A percentile compares a stretch with the other conserved stretches of the same genome.
These are phyloP conservation scores for Papiliotrema flavescens DNA, from an alignment of 1,284 basidiomycete genomes.

Conservation along the genomic window DNA sequence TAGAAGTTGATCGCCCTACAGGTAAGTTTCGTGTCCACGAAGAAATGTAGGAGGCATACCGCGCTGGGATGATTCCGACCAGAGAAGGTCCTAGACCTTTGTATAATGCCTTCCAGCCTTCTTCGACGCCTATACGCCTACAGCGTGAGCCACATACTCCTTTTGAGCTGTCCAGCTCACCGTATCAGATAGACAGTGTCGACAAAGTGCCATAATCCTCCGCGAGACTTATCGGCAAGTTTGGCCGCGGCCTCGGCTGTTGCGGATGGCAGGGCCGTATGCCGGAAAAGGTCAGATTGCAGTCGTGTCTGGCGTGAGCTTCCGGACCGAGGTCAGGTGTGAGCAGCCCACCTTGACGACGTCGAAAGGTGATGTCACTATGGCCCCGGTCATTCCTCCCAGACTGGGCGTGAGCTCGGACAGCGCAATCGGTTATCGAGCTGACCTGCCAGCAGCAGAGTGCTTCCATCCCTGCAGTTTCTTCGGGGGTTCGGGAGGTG, in stretches of 20 bases:
- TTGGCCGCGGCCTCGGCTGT: slow-evolving; percentile 11
- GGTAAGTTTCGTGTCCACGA: background rate
- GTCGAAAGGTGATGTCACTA: slow-evolving; percentile 95
- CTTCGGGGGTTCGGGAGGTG: slow-evolving; percentile 21
- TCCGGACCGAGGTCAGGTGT: background rate
- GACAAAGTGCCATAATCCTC: slow-evolving; percentile 85
- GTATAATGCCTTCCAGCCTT: slow-evolving; percentile 87
- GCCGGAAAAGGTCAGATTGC: slow-evolving; percentile 82
- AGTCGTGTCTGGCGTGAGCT: slow-evolving; percentile 63
- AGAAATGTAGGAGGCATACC: slow-evolving; percentile 49
- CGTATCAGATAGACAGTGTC: slow-evolving; percentile 87
- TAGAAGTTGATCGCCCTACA: slow-evolving; percentile 86
- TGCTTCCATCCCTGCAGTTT: slow-evolving; percentile 78
- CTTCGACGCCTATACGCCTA: slow-evolving; percentile 84
- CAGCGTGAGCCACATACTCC: slow-evolving; percentile 5
- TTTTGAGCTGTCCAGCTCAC: slow-evolving; percentile 51
- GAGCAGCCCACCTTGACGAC: slow-evolving; percentile 69
- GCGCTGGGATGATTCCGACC: slow-evolving; percentile 89
- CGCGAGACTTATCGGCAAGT: slow-evolving; percentile 36
- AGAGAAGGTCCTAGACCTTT: slow-evolving; percentile 92
- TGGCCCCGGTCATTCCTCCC: slow-evolving; percentile 96
- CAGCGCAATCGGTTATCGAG: slow-evolving; percentile 10
- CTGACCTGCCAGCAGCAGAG: slow-evolving; percentile 80
- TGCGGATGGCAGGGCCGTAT: slow-evolving; percentile 31
- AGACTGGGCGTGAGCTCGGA: slow-evolving; percentile 56